These are phyloP conservation scores for Raphanus raphanistrum DNA, from an alignment of 345 rosid species.

Conservation along the genomic window DNA sequence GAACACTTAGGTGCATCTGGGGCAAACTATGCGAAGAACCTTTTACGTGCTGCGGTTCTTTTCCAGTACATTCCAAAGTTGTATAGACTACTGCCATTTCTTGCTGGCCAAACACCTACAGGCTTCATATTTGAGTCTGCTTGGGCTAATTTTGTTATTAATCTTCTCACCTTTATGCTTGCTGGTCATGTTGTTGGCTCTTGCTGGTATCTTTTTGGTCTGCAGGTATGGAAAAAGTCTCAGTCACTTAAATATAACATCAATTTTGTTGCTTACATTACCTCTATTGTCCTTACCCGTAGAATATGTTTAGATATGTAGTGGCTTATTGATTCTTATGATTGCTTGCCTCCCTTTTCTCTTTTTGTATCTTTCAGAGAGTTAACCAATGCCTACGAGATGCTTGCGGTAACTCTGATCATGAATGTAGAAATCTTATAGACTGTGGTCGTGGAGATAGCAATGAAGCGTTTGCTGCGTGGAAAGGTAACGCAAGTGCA, in stretches of 20 bases:
- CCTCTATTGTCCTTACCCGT: not conserved
- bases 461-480: not conserved
- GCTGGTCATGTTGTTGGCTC: constrained; percentile 81
- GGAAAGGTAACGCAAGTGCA: constrained; percentile 48
- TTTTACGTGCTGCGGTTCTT: constrained; percentile 62
- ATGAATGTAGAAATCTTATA: constrained; percentile 43
- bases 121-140: constrained; percentile 89
- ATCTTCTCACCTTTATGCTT: constrained; percentile 72
- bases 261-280: not conserved
- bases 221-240: constrained; percentile 53
- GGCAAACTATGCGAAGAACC: constrained; percentile 67
- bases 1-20: constrained; percentile 40
- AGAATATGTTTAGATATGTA: not conserved
- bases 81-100: constrained; percentile 64
- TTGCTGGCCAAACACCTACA: constrained; percentile 71
- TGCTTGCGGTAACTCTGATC: not conserved
- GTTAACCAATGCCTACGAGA: constrained; percentile 43
- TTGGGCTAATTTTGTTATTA: constrained; percentile 80
- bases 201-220: constrained; percentile 84
- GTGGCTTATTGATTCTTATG: constrained; percentile 5
- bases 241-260: no score
- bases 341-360: not conserved
- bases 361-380: not conserved
- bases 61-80: constrained; percentile 74
- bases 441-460: constrained; percentile 57